Conservation (phyloP, 176 grass and related monocot genomes). For the Rhipidocladum racemiflorum region DNA sequence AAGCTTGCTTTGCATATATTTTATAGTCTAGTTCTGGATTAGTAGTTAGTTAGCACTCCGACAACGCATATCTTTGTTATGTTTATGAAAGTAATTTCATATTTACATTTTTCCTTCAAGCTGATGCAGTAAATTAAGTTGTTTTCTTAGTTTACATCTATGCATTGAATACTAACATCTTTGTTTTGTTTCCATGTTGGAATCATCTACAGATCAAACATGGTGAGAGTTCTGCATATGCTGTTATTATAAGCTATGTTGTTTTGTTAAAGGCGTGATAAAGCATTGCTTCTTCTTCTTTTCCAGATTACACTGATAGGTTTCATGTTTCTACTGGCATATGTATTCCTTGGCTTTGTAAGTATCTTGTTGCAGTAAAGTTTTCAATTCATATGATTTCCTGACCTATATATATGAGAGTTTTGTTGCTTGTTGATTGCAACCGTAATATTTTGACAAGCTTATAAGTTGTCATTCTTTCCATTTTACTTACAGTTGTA, state of each 20-base stretch:
- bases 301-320: constrained; percentile 87
- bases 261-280: constrained; percentile 10
- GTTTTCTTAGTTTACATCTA: constrained; percentile 3
- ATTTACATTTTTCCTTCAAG: background rate
- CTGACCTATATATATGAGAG: too few relatives aligned
- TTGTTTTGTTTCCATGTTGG: constrained; percentile 7
- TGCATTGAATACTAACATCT: constrained; percentile 19
- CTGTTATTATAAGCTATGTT: too few relatives aligned
- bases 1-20: too few relatives aligned
- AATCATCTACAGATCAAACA: constrained; percentile 67
- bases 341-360: constrained; percentile 88
- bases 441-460: background rate
- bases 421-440: constrained; percentile 15
- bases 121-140: background rate
- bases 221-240: constrained; percentile 64
- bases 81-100: background rate
- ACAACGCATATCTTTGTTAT: background rate
- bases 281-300: background rate
- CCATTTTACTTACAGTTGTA: too few relatives aligned
- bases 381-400: background rate
- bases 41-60: background rate
- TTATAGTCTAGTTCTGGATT: too few relatives aligned
- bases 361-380: constrained; percentile 21
- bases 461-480: background rate
- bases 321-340: constrained; percentile 83